Conservation (phyloP, 164 flowering plant species). For the Liriodendron chinense region DNA sequence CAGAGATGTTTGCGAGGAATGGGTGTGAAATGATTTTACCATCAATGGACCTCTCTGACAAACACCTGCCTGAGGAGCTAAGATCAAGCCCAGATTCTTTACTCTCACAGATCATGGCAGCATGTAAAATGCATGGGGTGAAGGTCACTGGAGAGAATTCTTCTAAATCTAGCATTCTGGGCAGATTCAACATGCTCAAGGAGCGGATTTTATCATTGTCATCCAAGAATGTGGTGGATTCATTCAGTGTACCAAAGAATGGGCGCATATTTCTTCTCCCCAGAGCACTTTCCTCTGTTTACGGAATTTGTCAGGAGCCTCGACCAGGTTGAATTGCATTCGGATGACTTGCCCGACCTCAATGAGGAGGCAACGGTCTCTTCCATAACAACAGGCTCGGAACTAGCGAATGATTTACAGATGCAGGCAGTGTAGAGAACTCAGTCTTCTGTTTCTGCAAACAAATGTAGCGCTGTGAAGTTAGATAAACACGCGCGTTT, state of each 20-base stretch:
- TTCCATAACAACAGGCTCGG: conserved; percentile 8
- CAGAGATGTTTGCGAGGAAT: conserved; percentile 59
- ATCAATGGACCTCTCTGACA: conserved; percentile 75
- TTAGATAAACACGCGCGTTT: too few relatives aligned
- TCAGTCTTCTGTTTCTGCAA: not conserved
- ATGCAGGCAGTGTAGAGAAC: conserved; percentile 36
- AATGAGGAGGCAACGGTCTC: conserved; percentile 17
- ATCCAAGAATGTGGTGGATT: conserved; percentile 32
- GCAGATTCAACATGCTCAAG: conserved; percentile 51
- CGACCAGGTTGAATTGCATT: conserved; percentile 32
- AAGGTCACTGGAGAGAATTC: conserved; percentile 63
- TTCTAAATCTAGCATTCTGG: conserved; percentile 22
- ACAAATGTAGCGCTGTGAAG: too few relatives aligned
- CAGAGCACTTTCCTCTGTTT: conserved; percentile 73
- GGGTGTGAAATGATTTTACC: conserved; percentile 66
- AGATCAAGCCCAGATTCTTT: conserved; percentile 61
- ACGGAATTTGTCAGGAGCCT: conserved; percentile 53
- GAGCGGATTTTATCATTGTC: conserved; percentile 31
- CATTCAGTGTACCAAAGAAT: conserved; percentile 84
- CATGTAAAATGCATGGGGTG: conserved; percentile 56
- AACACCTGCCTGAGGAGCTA: conserved; percentile 37
- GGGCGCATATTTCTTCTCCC: conserved; percentile 94
- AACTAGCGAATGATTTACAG: conserved; percentile 20
- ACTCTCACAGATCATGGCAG: conserved; percentile 44
- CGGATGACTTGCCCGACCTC: conserved; percentile 50